Percentiles rank a stretch among this genome's conserved stretches.
Evolutionary conservation across 495 filamentous ascomycete species (phyloP).

Genomic region (Penicillium pulvis): DNA sequence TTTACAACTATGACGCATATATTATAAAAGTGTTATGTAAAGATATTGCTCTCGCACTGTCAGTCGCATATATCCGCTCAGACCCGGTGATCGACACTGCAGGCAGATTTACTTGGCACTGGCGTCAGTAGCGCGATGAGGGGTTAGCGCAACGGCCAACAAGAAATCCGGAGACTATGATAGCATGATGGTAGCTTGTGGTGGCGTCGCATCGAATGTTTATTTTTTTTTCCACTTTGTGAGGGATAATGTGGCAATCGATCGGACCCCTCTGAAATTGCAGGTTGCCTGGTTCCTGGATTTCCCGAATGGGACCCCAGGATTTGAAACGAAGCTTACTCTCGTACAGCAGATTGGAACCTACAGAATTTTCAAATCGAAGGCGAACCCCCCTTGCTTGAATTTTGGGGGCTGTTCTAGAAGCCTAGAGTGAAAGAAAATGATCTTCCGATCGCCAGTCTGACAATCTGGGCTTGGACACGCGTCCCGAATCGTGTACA

Average conservation of each 20-base stretch:
- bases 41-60: neutral
- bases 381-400: neutral
- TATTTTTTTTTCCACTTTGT: neutral
- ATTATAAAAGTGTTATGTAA: neutral
- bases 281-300: conserved; percentile 5
- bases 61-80: conserved; percentile 6
- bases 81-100: conserved; percentile 12
- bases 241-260: neutral
- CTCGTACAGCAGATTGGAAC: neutral
- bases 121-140: conserved; percentile 7
- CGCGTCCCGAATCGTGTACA: conserved; percentile 15
- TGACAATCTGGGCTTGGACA: conserved; percentile 11
- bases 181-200: conserved; percentile 8
- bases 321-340: neutral
- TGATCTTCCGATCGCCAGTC: conserved; percentile 15
- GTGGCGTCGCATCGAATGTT: neutral
- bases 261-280: neutral
- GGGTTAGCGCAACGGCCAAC: conserved; percentile 12
- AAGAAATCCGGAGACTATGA: conserved; percentile 3
- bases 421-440: conserved; percentile 5
- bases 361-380: neutral
- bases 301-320: neutral
- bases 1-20: neutral
- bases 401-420: conserved; percentile 10
- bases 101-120: conserved; percentile 11